Percentiles rank a stretch among this genome's conserved stretches.
These are phyloP conservation scores for Hirschfeldia incana DNA, from an alignment of 345 rosid genomes.

Conservation along the genomic window DNA sequence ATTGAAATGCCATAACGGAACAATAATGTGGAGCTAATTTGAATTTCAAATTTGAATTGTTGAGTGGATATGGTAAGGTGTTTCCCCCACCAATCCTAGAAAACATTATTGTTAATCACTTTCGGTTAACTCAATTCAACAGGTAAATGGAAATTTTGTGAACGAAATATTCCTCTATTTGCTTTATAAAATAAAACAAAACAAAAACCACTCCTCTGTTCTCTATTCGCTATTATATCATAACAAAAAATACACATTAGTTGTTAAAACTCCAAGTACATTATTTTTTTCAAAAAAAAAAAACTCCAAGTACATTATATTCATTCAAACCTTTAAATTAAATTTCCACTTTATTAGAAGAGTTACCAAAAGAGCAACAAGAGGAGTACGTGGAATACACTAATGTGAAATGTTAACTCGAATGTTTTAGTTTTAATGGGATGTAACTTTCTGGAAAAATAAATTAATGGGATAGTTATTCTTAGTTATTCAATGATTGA, in stretches of 20 bases:
- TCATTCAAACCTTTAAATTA: neutral
- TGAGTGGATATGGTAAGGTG: conserved; percentile 22
- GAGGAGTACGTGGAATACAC: conserved; percentile 34
- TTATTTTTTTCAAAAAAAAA: too few species aligned
- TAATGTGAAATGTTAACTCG: conserved; percentile 17
- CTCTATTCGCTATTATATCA: neutral
- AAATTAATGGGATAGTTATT: conserved; percentile 12
- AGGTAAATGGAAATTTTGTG: neutral
- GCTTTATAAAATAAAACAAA: neutral
- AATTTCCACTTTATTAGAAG: neutral
- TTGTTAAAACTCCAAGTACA: neutral
- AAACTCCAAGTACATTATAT: neutral
- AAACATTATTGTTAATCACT: conserved; percentile 15
- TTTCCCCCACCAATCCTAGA: conserved; percentile 24
- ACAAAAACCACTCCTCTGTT: neutral
- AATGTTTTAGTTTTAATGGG: conserved; percentile 20
- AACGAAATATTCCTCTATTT: neutral
- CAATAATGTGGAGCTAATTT: conserved; percentile 10
- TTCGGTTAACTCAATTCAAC: neutral
- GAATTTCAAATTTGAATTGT: conserved; percentile 16
- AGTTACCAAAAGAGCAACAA: conserved; percentile 20
- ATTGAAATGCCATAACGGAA: conserved; percentile 2
- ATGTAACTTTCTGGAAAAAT: neutral
- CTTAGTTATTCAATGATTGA: conserved; percentile 5
- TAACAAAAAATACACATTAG: conserved; percentile 13